These are phyloP conservation scores for Phialocephala sp. DNA, from an alignment of 2,329 filamentous ascomycete genomes.

Conservation along the genomic window DNA sequence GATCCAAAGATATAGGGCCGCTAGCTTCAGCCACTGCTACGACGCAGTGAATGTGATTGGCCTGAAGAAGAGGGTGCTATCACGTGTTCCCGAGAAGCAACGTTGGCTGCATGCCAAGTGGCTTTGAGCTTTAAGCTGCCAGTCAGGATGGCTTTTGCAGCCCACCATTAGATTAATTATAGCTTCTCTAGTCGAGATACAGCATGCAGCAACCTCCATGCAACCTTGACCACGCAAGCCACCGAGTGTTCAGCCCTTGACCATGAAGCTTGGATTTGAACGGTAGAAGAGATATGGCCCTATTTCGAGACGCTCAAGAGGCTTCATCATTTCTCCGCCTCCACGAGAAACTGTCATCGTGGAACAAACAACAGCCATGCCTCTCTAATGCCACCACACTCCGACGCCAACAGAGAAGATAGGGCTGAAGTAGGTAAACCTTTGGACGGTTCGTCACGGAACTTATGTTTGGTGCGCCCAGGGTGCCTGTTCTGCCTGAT, in stretches of 20 bases:
- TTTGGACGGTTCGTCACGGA: not conserved
- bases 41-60: not conserved
- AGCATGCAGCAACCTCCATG: not conserved
- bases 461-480: not conserved
- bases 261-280: not conserved
- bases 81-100: not conserved
- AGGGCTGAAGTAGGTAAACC: not conserved
- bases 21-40: not conserved
- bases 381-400: not conserved
- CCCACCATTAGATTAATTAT: not conserved
- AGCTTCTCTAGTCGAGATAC: not conserved
- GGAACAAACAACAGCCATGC: not conserved
- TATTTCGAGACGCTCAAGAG: not conserved
- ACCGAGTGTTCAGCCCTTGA: not conserved
- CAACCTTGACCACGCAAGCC: not conserved
- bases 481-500: not conserved
- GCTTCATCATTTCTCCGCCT: not conserved
- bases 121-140: no score
- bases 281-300: not conserved
- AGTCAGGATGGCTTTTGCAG: not conserved
- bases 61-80: not conserved
- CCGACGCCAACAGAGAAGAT: not conserved
- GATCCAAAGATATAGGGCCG: not conserved
- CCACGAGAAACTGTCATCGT: not conserved
- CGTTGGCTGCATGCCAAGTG: not conserved